Conservation (phyloP, 2,329 filamentous ascomycete genomes). For the Fusarium verrucosum region DNA sequence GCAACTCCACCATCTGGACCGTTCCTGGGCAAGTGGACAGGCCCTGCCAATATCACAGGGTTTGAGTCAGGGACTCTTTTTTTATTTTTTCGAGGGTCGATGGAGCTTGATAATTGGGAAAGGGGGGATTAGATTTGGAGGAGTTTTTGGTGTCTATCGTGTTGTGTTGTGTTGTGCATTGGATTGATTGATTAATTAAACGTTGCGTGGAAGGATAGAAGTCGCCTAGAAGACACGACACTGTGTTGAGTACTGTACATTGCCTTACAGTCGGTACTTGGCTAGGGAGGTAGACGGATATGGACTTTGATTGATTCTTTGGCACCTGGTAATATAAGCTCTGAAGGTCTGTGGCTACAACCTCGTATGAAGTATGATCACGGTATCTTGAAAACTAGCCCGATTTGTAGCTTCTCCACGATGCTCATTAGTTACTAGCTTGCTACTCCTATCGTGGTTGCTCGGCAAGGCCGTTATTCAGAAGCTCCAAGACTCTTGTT, state of each 20-base stretch:
- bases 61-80: constrained; percentile 42
- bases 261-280: no score
- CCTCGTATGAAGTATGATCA: not conserved
- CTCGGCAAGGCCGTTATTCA: constrained; percentile 27
- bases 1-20: constrained; percentile 37
- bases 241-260: not conserved
- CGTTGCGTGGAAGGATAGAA: constrained; percentile 22
- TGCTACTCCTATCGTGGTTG: constrained; percentile 23
- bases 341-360: constrained; percentile 5
- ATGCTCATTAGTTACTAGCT: constrained; percentile 25
- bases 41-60: constrained; percentile 27
- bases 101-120: constrained; percentile 28
- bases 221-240: not conserved
- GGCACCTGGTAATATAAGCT: not conserved
- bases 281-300: no score
- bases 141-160: constrained; percentile 40
- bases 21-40: constrained; percentile 40
- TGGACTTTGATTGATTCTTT: no score
- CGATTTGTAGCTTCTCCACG: constrained; percentile 21
- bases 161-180: constrained; percentile 38
- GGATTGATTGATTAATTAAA: constrained; percentile 36
- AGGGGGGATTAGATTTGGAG: constrained; percentile 11
- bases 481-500: constrained; percentile 9
- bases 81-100: constrained; percentile 17
- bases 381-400: constrained; percentile 10